These are phyloP conservation scores for Oenanthe javanica DNA, from an alignment of 140 eudicot species.

Conservation along the genomic window DNA sequence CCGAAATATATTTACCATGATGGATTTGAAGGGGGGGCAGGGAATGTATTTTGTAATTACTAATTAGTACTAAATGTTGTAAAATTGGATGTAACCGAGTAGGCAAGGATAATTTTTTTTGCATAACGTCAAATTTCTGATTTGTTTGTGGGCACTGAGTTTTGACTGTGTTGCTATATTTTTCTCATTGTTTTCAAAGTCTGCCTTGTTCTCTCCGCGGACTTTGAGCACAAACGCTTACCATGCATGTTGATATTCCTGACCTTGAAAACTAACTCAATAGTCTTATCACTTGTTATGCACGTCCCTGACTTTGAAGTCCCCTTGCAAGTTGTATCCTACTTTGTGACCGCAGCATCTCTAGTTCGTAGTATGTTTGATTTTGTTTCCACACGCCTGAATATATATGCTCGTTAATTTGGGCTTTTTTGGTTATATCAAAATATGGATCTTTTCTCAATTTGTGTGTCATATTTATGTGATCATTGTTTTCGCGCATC, in stretches of 20 bases:
- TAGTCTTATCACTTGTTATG: too few relatives aligned
- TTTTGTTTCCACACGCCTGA: too few relatives aligned
- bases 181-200: background rate
- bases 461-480: too few relatives aligned
- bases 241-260: background rate
- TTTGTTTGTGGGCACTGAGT: background rate
- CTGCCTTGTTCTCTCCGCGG: background rate
- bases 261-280: background rate
- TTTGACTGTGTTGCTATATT: background rate
- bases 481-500: too few relatives aligned
- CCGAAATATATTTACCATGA: background rate
- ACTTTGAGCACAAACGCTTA: background rate
- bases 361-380: too few relatives aligned
- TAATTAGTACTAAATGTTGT: background rate
- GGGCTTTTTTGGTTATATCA: too few relatives aligned
- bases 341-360: too few relatives aligned
- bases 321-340: too few relatives aligned
- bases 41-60: background rate
- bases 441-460: too few relatives aligned
- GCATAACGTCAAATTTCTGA: background rate
- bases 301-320: too few relatives aligned
- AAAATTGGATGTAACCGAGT: background rate
- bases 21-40: background rate
- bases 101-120: background rate
- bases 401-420: too few relatives aligned